Evolutionary conservation across 1,139 yeast genomes (phyloP), one percentile per base, ranked within the genome.

Genomic region (Nakaseomyces nivariensis): DNA sequence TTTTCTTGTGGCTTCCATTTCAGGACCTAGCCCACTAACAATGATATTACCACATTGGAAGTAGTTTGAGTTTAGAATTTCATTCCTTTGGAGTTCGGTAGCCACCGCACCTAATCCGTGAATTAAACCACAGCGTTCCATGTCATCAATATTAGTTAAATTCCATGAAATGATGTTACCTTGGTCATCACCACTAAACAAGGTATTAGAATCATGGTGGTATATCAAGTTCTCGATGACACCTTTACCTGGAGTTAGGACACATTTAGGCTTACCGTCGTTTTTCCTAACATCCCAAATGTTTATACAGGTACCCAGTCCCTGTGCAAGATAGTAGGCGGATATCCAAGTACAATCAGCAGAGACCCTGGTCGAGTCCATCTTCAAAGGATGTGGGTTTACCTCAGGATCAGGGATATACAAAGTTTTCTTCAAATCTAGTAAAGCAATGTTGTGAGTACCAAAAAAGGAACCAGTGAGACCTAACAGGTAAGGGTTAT

Each of bases 391-490:
- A 26, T 41, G 51, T 29, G 31, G 50, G 44, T 45, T 34, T 9
- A 13, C 49, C 27, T 31, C 50, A 10, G 44, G 44, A 27, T 48
- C 56, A 5, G 63, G 60, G 17, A 53, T 57, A 38, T 55, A 56
- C 11, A 55, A 36, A 3, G 55, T 48, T n/a, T 58, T 54, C 25
- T 58, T 53, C 37, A 61, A 45, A 51, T 61, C 64, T 27, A 60
- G 50, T 33, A 61, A 45, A 3, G 64, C 59, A 26, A 61, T 49
- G 27, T 62, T 63, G 34, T 59, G 52, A 5, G 47, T 37, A 24
- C 62, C 63, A 47, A 59, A 61, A 9, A 51, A 48, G 5, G 63
- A 54, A 13, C 64, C 64, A n/a, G 58, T 53, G 37, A 61, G 52
- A 5, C 63, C 55, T 41, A 61, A 27, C 24, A 58, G 46, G 40